Evolutionary conservation across 2,329 filamentous ascomycete genomes (phyloP), one percentile per base, ranked within the genome.

Genomic region (Colletotrichum sp.): DNA sequence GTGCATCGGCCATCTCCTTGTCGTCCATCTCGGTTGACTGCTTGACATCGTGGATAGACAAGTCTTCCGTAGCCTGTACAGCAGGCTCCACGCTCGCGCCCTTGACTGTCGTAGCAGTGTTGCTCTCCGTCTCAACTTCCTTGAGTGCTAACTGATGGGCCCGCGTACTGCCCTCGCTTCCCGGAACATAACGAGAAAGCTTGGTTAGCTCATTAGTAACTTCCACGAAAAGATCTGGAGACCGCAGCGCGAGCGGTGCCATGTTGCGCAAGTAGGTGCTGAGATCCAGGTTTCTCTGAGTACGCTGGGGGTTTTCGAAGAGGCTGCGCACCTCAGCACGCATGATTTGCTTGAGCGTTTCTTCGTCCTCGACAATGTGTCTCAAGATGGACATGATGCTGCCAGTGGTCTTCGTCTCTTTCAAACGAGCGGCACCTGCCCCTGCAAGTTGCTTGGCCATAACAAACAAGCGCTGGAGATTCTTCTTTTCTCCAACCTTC

Each of bases 361-460:
- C 93, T 66, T 98, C 95, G 81, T 99, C 98, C 84, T 99, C 97
- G 70, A 98, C 92, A 78, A 99, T 93, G 81, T 99, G 97, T 55
- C 98, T 93, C 59, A 99, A 87, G 68, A 98, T 93, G 15, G 96
- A 91, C 90, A 98, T 93, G 80, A 98, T 94, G 73, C 94, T 90
- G 27, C 88, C 84, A 5, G 88, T 87, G 52, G 91, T 85, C 69
- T 87, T 87, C 3, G 86, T 88, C 55, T 90, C 88, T 76, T 86
- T 89, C 12, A 99, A 90, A 71, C 93, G 93, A 71, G 94, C 91
- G 34, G 95, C 94, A 8, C 94, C 94, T 34, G 93, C 90, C 30
- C 94, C 94, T 25, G 95, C 93, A 75, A 98, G 91, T 83, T 98
- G 96, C 83, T 98, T 98, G 73, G 96, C 93, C 95, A 98, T 98